A percentile compares a stretch with the other conserved stretches of the same genome.
phyloP scores from a whole-genome alignment of 2,329 filamentous ascomycete species.

The Trichoderma afroharzianum region DNA sequence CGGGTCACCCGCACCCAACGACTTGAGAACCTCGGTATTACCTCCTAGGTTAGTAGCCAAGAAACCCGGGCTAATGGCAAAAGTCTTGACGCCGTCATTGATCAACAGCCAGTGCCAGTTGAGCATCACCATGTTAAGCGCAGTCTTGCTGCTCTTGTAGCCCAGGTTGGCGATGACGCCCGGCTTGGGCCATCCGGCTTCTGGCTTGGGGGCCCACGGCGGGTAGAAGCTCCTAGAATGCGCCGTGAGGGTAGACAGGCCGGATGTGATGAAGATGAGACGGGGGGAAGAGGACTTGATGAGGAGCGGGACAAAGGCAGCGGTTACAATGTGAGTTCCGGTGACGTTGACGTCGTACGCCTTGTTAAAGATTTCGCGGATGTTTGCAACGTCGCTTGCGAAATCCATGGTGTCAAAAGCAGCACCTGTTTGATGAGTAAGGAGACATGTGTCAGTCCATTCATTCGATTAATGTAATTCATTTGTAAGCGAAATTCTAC shows the following conservation, averaged over 20 bases:
- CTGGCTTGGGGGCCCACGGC: conserved; percentile 24
- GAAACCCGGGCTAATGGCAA: conserved; percentile 45
- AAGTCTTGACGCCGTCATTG: conserved; percentile 50
- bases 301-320: conserved; percentile 42
- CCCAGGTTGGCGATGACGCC: conserved; percentile 30
- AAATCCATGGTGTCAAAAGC: conserved; percentile 38
- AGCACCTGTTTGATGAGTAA: conserved; percentile 30
- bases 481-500: neutral
- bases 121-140: conserved; percentile 33
- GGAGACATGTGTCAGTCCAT: neutral
- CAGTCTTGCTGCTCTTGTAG: conserved; percentile 27
- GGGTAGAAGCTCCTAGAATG: conserved; percentile 27
- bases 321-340: conserved; percentile 41
- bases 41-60: conserved; percentile 45
- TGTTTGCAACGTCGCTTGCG: conserved; percentile 23
- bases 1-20: conserved; percentile 34
- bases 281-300: conserved; percentile 40
- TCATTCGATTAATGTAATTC: neutral
- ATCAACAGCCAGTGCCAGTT: conserved; percentile 43
- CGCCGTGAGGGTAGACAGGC: conserved; percentile 38
- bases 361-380: conserved; percentile 43
- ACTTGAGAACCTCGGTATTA: conserved; percentile 28
- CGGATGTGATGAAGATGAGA: conserved; percentile 47
- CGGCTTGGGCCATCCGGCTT: conserved; percentile 51
- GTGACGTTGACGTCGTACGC: conserved; percentile 50